Evolutionary conservation across 805 yeast genomes (phyloP).

Genomic region (Candida quercuum): DNA sequence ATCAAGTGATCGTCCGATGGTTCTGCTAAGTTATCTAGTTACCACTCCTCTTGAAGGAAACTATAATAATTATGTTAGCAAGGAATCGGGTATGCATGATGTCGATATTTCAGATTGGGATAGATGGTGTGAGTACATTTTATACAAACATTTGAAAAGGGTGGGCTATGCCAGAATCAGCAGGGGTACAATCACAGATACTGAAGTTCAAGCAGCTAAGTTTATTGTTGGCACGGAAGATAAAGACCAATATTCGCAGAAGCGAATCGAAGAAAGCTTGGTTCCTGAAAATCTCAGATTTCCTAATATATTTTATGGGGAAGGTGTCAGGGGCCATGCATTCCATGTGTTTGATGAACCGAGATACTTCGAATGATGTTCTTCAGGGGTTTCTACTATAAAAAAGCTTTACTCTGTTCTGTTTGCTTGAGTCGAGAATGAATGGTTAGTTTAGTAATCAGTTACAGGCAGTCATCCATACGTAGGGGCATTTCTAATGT

Average conservation of each 20-base stretch:
- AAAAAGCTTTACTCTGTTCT: not conserved
- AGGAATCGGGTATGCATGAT: constrained; percentile 81
- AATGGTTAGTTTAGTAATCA: no score
- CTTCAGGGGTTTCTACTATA: not conserved
- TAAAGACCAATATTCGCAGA: constrained; percentile 44
- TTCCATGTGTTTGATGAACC: constrained; percentile 97
- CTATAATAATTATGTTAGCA: constrained; percentile 86
- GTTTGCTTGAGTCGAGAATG: no score
- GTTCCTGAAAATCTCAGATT: constrained; percentile 63
- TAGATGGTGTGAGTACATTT: constrained; percentile 96
- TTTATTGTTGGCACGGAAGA: constrained; percentile 38
- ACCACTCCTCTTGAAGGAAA: constrained; percentile 85
- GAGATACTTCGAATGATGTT: constrained; percentile 15
- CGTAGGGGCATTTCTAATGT: no score
- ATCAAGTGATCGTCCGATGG: constrained; percentile 72
- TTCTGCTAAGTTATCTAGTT: constrained; percentile 85
- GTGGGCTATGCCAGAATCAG: constrained; percentile 92
- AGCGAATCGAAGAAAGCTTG: constrained; percentile 47
- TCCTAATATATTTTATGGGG: constrained; percentile 78
- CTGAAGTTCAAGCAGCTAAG: constrained; percentile 94
- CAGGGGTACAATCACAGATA: constrained; percentile 91
- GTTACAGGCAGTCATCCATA: no score
- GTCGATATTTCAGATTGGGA: constrained; percentile 93
- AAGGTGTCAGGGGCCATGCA: constrained; percentile 88
- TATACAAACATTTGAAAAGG: constrained; percentile 81